Conservation (phyloP, 768 basidiomycete species). For the Chalciporus sphaerocephalus region DNA sequence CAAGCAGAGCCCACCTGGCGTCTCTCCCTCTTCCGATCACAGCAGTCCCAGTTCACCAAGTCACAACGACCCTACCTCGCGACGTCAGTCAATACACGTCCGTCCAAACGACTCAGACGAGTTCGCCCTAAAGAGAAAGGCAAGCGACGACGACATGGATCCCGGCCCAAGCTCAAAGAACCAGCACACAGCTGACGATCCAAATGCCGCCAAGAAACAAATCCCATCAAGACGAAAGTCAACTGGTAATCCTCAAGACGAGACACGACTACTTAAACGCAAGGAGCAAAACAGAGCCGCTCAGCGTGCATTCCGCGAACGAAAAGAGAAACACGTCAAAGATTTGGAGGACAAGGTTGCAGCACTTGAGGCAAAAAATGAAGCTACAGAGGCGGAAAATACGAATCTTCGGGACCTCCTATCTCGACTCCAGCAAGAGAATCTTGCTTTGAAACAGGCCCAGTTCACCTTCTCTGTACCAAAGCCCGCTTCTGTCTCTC, state of each 20-base stretch:
- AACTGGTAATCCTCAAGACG: slow-evolving; percentile 51
- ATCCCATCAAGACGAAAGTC: slow-evolving; percentile 38
- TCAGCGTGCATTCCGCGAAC: slow-evolving; percentile 94
- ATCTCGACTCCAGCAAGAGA: slow-evolving; percentile 81
- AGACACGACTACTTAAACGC: slow-evolving; percentile 72
- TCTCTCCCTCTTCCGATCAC: slow-evolving; percentile 66
- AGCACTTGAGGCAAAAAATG: slow-evolving; percentile 79
- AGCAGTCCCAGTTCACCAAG: slow-evolving; percentile 76
- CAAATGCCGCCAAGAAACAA: slow-evolving; percentile 24
- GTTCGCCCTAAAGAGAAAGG: slow-evolving; percentile 69
- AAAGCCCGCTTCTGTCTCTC: slow-evolving; percentile 30
- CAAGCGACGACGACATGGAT: slow-evolving; percentile 56
- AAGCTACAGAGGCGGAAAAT: slow-evolving; percentile 70
- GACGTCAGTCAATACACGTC: slow-evolving; percentile 14
- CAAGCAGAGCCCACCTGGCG: slow-evolving; percentile 38
- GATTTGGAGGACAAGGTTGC: slow-evolving; percentile 92
- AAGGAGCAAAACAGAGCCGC: slow-evolving; percentile 98
- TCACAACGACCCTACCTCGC: slow-evolving; percentile 28
- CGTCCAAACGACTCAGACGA: slow-evolving; percentile 41
- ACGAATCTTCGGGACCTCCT: slow-evolving; percentile 86
- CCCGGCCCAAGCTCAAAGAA: slow-evolving; percentile 66
- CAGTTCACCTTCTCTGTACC: slow-evolving; percentile 84
- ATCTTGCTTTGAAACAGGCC: slow-evolving; percentile 71
- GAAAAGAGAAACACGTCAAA: slow-evolving; percentile 96
- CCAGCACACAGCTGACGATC: slow-evolving; percentile 47